Conservation (phyloP, 768 basidiomycete genomes). For the Cantharellus anzutake region DNA sequence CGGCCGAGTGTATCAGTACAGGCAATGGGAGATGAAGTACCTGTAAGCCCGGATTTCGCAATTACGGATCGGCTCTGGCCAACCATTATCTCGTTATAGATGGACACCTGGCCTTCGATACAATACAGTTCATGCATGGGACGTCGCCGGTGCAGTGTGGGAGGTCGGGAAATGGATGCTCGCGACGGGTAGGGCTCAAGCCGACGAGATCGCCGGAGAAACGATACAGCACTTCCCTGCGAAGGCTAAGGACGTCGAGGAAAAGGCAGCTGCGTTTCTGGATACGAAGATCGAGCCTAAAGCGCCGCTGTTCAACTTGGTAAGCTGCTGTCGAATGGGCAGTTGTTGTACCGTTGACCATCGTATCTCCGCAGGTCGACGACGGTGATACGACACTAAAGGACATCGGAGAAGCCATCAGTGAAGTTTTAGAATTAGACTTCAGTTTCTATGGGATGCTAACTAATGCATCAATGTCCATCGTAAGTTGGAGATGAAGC, state of each 20-base stretch:
- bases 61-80: neutral
- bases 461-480: constrained; percentile 34
- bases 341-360: neutral
- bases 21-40: constrained; percentile 72
- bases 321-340: constrained; percentile 15
- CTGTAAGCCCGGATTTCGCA: constrained; percentile 28
- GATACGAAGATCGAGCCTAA: constrained; percentile 35
- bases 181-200: constrained; percentile 39
- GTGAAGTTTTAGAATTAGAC: constrained; percentile 56
- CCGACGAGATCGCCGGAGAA: constrained; percentile 46
- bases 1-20: constrained; percentile 60
- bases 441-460: constrained; percentile 66
- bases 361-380: constrained; percentile 32
- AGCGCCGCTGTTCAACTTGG: constrained; percentile 72
- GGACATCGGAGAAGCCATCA: constrained; percentile 44
- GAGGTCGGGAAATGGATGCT: constrained; percentile 62
- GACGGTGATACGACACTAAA: constrained; percentile 52
- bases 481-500: constrained; percentile 18
- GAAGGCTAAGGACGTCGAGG: constrained; percentile 43
- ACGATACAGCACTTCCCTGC: constrained; percentile 41
- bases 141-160: constrained; percentile 63
- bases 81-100: neutral
- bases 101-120: constrained; percentile 7
- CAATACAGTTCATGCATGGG: constrained; percentile 59
- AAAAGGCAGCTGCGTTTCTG: constrained; percentile 40